Base-by-base conservation (phyloP, 2,329 filamentous ascomycete species). In the Pestalotiopsis sp. region DNA sequence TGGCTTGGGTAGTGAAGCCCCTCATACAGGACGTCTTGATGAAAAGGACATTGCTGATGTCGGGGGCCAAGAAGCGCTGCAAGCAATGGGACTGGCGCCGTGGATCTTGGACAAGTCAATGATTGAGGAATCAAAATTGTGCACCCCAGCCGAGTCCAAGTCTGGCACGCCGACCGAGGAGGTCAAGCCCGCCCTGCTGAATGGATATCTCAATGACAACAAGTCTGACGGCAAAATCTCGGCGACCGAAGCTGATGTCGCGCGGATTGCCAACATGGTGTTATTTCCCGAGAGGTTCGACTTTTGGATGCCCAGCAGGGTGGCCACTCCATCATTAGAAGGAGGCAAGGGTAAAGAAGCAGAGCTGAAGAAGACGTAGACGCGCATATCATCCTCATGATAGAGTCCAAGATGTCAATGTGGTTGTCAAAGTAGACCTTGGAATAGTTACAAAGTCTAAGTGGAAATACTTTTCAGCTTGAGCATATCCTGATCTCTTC, bases 31-130 rank as follows among this genome's bases (percentile, higher is more conserved):
- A 0, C 80, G 85, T 0, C 81, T 85, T 1, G 83, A 83, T 23
- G 85, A 87, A 74, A 82, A 81, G 45, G 86, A 87, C 67, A 87
- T 89, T 70, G 82, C 81, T 13, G 81, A 83, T 58, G 81, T 85
- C 1, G 86, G 86, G 12, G 86, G 86, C 1, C 79, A 83, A 2
- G 83, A 83, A 7, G 87, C 80, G 0, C 75, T 89, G 66, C 83
- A 84, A 71, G 86, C 87, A n/a, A 89, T 90, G 87, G 87, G 87
- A 0, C 78, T 90, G 1, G 83, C 82, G 49, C 85, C 84, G 3
- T 89, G 86, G 82, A 83, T 80, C 61, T 73, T 82, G 4, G 77
- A 82, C 71, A 70, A 80, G 65, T 75, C 80, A 31, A 75, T 75
- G 66, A 12, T 68, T 13, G 40, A 68, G 4, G 68, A 70, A 63